Percentiles rank a stretch among this genome's conserved stretches.
Conservation (phyloP, 169 alveolate genomes). For the Eimeria acervulina region DNA sequence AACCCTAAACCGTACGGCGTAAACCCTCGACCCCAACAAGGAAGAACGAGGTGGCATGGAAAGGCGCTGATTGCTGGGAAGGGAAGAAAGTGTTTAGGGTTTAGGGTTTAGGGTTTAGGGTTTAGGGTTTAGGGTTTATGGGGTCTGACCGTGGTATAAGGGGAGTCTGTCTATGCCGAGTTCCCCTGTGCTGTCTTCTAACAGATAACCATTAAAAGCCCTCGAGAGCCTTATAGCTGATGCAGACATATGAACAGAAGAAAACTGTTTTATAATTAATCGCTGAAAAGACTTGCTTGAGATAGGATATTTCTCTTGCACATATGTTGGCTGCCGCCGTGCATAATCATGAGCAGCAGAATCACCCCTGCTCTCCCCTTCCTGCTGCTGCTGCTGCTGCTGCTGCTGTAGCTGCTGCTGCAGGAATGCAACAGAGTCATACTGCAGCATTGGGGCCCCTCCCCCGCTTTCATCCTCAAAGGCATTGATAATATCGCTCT, state of each 20-base stretch:
- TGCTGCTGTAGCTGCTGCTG: constrained; percentile 43
- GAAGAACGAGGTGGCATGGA: no score
- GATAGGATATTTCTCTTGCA: constrained; percentile 11
- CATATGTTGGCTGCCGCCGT: constrained; percentile 1
- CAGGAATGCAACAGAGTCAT: not conserved
- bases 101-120: constrained; percentile 13
- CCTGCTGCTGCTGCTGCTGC: constrained; percentile 54
- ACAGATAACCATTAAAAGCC: not conserved
- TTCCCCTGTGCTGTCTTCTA: constrained; percentile 53
- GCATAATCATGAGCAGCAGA: not conserved
- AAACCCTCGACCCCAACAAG: no score
- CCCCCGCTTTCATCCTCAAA: constrained; percentile 18
- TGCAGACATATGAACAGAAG: not conserved
- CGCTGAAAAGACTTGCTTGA: constrained; percentile 37
- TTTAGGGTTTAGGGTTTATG: not conserved
- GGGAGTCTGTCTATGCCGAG: constrained; percentile 56
- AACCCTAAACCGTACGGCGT: no score
- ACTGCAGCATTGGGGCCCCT: constrained; percentile 17
- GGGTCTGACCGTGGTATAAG: constrained; percentile 3
- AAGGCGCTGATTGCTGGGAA: no score
- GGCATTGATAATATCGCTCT: constrained; percentile 15
- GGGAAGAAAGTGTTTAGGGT: not conserved
- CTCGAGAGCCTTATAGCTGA: constrained; percentile 26
- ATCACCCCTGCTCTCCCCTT: not conserved
- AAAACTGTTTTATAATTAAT: constrained; percentile 60